Evolutionary conservation across 140 eudicot species (phyloP), one percentile per base, ranked within the genome.

Genomic region (Cichorium intybus): DNA sequence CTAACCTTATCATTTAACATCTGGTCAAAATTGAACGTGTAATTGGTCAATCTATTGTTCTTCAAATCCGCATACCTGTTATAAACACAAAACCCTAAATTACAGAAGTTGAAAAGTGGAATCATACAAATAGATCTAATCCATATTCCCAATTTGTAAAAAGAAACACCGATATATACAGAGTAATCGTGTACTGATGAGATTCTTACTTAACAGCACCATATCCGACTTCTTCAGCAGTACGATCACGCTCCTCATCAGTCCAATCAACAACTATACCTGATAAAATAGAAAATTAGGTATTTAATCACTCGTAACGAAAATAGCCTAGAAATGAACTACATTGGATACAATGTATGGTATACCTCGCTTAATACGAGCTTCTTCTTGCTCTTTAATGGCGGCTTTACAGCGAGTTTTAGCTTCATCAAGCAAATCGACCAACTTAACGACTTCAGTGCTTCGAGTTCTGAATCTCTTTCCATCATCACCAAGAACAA

Each of bases 371-470:
- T 83, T 85, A 65, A 83, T 63, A 45, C 88, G 87, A 57, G 81
- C n/a, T n/a, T n/a, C n/a, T n/a, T n/a, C n/a, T n/a, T n/a, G n/a
- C 79, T 81, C 29, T 77, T 64, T 83, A 45, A 93, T 85, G 53
- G 81, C 90, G 4, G 82, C 80, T 77, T 78, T 88, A 82, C 99
- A 88, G 20, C 85, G 74, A 47, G 15, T 76, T 76, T 93, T 93
- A n/a, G 99, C 99, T 83, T 88, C 95, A 80, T 88, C 97, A 23
- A 93, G 97, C 57, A 93, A 76, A 84, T 93, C 97, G 56, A 93
- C 88, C 64, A 93, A 72, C 60, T 76, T 58, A 50, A 93, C 99
- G 24, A 90, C 96, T 69, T 93, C 99, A 21, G 90, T 81, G 70
- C 95, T 88, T n/a, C 99, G 92, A 64, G 99, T 93, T 31, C 95